Base-by-base conservation (phyloP, 768 basidiomycete genomes). In the Podaxis sp. region DNA sequence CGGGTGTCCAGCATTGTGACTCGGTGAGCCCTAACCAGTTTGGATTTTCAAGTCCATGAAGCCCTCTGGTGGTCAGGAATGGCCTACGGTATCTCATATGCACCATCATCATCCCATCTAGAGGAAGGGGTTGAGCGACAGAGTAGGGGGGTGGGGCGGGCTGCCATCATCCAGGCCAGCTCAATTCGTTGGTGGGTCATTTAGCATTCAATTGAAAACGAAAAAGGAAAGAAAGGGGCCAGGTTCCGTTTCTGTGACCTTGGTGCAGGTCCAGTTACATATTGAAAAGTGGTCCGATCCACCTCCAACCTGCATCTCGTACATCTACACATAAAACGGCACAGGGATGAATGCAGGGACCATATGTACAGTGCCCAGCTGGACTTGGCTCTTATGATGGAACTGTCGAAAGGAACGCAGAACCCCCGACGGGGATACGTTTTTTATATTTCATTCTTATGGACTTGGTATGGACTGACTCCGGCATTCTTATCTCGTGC, bases 171-270 rank as follows among this genome's bases (percentile, higher is more conserved):
- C 11, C 56, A 48, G 56, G 47, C 55, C 44, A 28, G 55, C n/a
- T 57, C 55, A 32, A n/a, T 25, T 37, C 35, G 21, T 16, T 55
- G 9, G 25, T 27, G 38, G 5, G 14, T 16, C 5, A 21, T 1
- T 48, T 36, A 35, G 13, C 18, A 37, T 13, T 48, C 47, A 23
- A 48, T 50, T 55, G 16, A 36, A 32, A 48, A 57, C 56, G 13
- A 50, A 57, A 57, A 50, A 4, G 56, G 56, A 35, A 57, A 57
- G 56, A 57, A 57, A 57, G 56, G 56, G 56, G 46, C 47, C 47
- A 13, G 56, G 38, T 13, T 57, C 47, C 35, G 47, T 57, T 57
- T 48, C 13, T 28, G 44, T 27, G 54, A 23, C 21, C 47, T 48
- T 21, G 18, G 42, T 6, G n/a, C 42, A 44, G 42, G 18, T 6